phyloP scores from a whole-genome alignment of 2,329 filamentous ascomycete species.

The Penicillium sp. region DNA sequence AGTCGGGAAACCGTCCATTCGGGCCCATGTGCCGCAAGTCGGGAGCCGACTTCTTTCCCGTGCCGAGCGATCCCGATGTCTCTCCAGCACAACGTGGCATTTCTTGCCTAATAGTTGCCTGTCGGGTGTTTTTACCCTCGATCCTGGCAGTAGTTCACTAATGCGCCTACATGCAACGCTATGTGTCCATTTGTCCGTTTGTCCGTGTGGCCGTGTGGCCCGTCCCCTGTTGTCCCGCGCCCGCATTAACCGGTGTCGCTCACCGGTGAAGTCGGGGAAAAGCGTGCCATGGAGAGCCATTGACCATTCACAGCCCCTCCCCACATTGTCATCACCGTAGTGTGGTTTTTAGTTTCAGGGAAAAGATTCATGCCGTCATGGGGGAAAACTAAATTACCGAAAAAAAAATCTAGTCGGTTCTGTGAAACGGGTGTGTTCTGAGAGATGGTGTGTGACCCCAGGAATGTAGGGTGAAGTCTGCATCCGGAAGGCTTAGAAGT shows the following conservation, averaged over 20 bases:
- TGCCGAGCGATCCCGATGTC: slow-evolving; percentile 8
- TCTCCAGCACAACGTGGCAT: neutral
- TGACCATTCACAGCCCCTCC: slow-evolving; percentile 13
- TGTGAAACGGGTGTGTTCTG: neutral
- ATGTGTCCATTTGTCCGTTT: neutral
- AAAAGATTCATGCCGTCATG: slow-evolving; percentile 29
- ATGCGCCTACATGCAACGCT: slow-evolving; percentile 7
- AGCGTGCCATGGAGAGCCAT: slow-evolving; percentile 13
- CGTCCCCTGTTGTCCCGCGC: slow-evolving; percentile 7
- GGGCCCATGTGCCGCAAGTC: slow-evolving; percentile 1
- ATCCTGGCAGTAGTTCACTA: neutral
- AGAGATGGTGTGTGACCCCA: slow-evolving; percentile 1
- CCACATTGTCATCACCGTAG: slow-evolving; percentile 17
- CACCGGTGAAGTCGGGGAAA: slow-evolving; percentile 28
- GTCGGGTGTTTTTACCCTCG: neutral
- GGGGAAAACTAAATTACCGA: slow-evolving; percentile 6
- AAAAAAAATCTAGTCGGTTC: neutral
- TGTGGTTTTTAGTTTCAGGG: slow-evolving; percentile 6
- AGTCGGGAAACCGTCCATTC: slow-evolving; percentile 13
- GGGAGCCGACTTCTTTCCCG: slow-evolving; percentile 5
- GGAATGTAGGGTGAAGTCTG: slow-evolving; percentile 12
- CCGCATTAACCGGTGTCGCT: slow-evolving; percentile 21
- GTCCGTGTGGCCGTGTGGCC: no score
- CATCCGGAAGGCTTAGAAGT: slow-evolving; percentile 3
- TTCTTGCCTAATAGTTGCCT: neutral